These are phyloP conservation scores for Diversispora epigaea DNA, from an alignment of 192 early-diverging fungal species.

Conservation along the genomic window DNA sequence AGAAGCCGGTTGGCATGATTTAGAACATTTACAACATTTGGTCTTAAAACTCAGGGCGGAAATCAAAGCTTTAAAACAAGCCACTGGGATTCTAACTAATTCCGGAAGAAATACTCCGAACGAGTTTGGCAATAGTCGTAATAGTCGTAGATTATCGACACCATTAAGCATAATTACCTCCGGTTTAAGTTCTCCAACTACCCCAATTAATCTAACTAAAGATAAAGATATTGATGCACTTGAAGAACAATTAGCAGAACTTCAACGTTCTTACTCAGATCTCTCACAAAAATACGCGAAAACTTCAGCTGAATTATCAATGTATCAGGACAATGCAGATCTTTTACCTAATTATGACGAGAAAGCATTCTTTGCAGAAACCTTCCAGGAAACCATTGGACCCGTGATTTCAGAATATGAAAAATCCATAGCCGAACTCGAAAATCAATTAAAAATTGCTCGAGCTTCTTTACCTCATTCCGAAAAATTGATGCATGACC, in stretches of 20 bases:
- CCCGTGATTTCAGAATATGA: slow-evolving; percentile 76
- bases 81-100: background rate
- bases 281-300: slow-evolving; percentile 56
- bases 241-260: slow-evolving; percentile 50
- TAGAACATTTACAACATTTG: slow-evolving; percentile 64
- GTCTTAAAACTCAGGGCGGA: slow-evolving; percentile 64
- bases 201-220: slow-evolving; percentile 31
- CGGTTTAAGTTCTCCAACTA: slow-evolving; percentile 2
- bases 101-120: slow-evolving; percentile 38
- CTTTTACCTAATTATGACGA: background rate
- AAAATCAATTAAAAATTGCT: slow-evolving; percentile 58
- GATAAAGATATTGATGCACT: slow-evolving; percentile 39
- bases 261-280: slow-evolving; percentile 55
- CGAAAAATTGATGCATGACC: slow-evolving; percentile 55
- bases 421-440: slow-evolving; percentile 59
- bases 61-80: slow-evolving; percentile 45
- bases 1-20: slow-evolving; percentile 59
- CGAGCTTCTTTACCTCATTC: slow-evolving; percentile 59
- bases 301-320: slow-evolving; percentile 49
- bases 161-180: background rate
- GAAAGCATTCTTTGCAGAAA: background rate
- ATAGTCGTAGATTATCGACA: slow-evolving; percentile 29
- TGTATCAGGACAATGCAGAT: slow-evolving; percentile 45
- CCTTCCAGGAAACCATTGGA: slow-evolving; percentile 56
- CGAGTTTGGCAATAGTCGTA: slow-evolving; percentile 18